Evolutionary conservation across 2,329 filamentous ascomycete genomes (phyloP), one percentile per base, ranked within the genome.

Genomic region (Colletotrichum salicis): DNA sequence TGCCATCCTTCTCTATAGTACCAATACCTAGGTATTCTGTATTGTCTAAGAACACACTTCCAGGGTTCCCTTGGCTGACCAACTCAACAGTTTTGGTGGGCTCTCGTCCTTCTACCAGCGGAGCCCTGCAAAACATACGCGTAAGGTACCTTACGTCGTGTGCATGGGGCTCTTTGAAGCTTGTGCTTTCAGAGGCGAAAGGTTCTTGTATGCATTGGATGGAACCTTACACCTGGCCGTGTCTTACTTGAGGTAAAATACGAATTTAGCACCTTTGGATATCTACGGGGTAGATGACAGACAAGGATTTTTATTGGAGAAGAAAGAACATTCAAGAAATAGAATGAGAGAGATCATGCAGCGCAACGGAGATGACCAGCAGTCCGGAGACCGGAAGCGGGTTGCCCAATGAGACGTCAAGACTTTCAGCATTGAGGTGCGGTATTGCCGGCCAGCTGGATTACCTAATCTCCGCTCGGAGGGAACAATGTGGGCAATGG

Each of bases 51-150:
- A 29, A 29, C 27, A 29, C 27, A 29, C 27, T 29, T 29, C 27
- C 27, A 29, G 19, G 37, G 31, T 51, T 31, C 11, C 24, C 48
- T 13, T 31, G 31, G 57, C 56, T 48, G 33, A 60, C 55, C 62
- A 68, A 63, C 68, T 63, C 68, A 68, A 55, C 69, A 71, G 5
- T 54, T 68, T 71, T 45, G 69, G 24, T 63, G 48, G 61, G 19
- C 41, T 48, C n/a, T 22, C n/a, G 2, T 12, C 27, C 27, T 22
- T 59, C 27, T 29, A 29, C n/a, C 55, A 31, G 29, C 37, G 19
- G 61, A 41, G 37, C 54, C 66, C 60, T 41, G 35, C 5, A 37
- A 51, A 52, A 29, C 37, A 69, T 59, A 52, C 51, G 5, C 27
- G 51, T 35, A 67, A 61, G 5, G 8, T 33, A 24, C 11, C 11